Evolutionary conservation across 2,329 filamentous ascomycete species (phyloP), one percentile per base, ranked within the genome.

Genomic region (Xylariales sp.): DNA sequence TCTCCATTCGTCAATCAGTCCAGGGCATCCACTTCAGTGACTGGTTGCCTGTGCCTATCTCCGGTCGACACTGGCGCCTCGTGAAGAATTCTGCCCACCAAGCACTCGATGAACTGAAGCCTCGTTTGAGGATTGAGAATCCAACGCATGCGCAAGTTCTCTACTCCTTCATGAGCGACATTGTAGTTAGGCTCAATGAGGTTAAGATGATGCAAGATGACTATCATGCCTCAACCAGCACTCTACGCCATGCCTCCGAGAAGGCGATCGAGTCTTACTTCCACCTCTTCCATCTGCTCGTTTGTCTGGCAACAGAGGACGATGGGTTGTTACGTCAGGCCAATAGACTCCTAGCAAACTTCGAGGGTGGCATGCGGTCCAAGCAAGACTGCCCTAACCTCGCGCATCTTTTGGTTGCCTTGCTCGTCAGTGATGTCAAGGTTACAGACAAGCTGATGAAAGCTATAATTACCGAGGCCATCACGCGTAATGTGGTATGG

Each of bases 211-310:
- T 61, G 48, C 12, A 60, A 43, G 38, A 57, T 1, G 28, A 19
- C 20, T 27, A 39, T 14, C 8, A 51, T 3, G 43, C 50, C 9
- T 14, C 42, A 2, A 62, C 57, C 25, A 70, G 66, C 40, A 69
- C 64, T 0, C 57, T 75, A 14, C 62, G 55, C 1, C 66, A 73
- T 34, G 68, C 69, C 0, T 74, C 69, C 0, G 72, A 76, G 46
- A 74, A 74, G 55, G 72, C 71, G 4, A 71, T 75, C 4, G 67
- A 73, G 46, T 68, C 70, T 0, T 74, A 75, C 52, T 74, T 74
- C 46, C 65, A 71, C 39, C 63, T 75, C 12, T 74, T 71, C 48
- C 73, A 74, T 50, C 54, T 76, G 0, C 60, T 76, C 0, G 55
- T 75, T 9, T 75, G 71, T 42, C 52, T 73, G 1, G 68, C 70